Base-by-base conservation (phyloP, 169 alveolate genomes). In the Eimeria acervulina region DNA sequence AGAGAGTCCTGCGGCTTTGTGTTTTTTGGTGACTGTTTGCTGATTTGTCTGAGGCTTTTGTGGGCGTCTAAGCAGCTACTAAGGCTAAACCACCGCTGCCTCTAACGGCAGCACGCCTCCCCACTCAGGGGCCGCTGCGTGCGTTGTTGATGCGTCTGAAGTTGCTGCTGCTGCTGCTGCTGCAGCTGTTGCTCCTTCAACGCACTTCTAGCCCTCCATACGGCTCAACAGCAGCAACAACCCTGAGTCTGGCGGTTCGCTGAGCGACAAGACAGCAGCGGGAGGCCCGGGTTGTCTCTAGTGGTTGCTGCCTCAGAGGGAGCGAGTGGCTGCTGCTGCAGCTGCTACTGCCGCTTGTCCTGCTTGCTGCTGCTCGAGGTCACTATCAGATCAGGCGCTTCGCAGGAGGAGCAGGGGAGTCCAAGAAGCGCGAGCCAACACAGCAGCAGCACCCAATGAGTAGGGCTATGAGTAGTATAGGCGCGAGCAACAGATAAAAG, bases 221-320 rank as follows among this genome's bases (percentile, higher is more conserved):
- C 26, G 28, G 38, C 81, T 70, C 44, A 70, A 70, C 81, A 70
- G 81, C 81, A 33, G 47, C 81, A 70, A 47, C 81, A 70, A 1
- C 51, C 0, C 81, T 70, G 23, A 7, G 15, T 70, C 51, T 4
- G 28, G 44, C 81, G 2, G 78, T 13, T 6, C 81, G 21, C 13
- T 33, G 51, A 31, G 81, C 28, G 44, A 70, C 26, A 70, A 70
- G 81, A 70, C 81, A 70, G n/a, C 47, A 70, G 47, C 44, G 28
- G 51, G 81, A 31, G 44, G 81, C 17, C 51, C 44, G 5, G 2
- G 51, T 8, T 70, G 81, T 33, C 81, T 13, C 51, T 28, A 0
- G 81, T 33, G 81, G 81, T 12, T 26, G 21, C 15, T 31, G 81
- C 28, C 47, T 7, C 28, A 10, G 47, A 33, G 6, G 8, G 81